Conservation (phyloP, 2,329 filamentous ascomycete genomes). For the Microcyclospora tardicrescens region DNA sequence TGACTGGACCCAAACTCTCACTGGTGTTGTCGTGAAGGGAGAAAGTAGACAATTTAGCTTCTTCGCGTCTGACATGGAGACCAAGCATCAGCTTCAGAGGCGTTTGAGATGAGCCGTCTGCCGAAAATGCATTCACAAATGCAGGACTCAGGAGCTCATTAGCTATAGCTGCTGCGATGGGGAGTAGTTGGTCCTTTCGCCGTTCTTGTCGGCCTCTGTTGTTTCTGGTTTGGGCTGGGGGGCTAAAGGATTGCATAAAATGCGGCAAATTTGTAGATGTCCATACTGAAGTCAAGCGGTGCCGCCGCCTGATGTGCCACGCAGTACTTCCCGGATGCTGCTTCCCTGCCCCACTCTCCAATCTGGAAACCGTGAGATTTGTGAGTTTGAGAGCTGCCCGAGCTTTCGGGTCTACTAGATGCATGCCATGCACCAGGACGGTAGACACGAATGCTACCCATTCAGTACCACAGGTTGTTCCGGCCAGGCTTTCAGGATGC, state of each 20-base stretch:
- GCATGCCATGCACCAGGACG: slow-evolving; percentile 26
- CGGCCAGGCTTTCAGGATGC: slow-evolving; percentile 5
- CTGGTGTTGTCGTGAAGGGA: background rate
- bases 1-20: slow-evolving; percentile 48
- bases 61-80: slow-evolving; percentile 78
- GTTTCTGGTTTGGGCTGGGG: background rate
- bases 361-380: slow-evolving; percentile 3
- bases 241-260: slow-evolving; percentile 7
- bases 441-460: slow-evolving; percentile 30
- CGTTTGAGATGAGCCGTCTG: slow-evolving; percentile 1
- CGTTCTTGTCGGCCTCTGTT: slow-evolving; percentile 5
- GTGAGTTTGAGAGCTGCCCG: slow-evolving; percentile 15
- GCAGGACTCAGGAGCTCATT: slow-evolving; percentile 1
- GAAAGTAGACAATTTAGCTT: slow-evolving; percentile 60
- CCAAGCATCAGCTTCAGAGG: slow-evolving; percentile 40
- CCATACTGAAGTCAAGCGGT: too few species aligned
- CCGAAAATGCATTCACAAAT: background rate
- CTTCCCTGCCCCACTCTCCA: background rate
- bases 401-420: slow-evolving; percentile 16
- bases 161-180: slow-evolving; percentile 14
- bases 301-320: slow-evolving; percentile 7
- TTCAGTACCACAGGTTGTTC: slow-evolving; percentile 11
- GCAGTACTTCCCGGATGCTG: slow-evolving; percentile 2
- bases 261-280: too few species aligned
- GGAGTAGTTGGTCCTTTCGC: slow-evolving; percentile 15